A percentile compares a stretch with the other conserved stretches of the same genome.
Conservation (phyloP, 208 protist species). For the Angomonas deanei region DNA sequence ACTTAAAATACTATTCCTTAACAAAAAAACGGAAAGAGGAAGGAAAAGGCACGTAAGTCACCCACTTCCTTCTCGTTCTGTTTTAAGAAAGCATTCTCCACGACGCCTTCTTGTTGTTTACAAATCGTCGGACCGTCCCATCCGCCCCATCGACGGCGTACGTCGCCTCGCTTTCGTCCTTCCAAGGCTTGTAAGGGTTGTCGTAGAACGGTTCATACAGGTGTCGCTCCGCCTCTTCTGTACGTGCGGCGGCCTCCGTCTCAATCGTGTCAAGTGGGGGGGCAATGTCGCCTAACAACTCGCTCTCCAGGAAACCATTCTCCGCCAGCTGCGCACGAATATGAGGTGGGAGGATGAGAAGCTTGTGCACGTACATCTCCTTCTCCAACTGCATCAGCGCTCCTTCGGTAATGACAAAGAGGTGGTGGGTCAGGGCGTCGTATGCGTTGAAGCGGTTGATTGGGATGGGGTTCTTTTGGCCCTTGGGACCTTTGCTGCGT, state of each 20-base stretch:
- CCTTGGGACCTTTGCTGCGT: slow-evolving; percentile 73
- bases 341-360: slow-evolving; percentile 80
- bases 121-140: slow-evolving; percentile 63
- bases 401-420: slow-evolving; percentile 85
- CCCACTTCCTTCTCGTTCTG: too few relatives aligned
- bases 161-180: slow-evolving; percentile 65
- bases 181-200: slow-evolving; percentile 84
- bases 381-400: slow-evolving; percentile 85
- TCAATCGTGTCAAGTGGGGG: slow-evolving; percentile 69
- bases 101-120: slow-evolving; percentile 65
- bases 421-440: slow-evolving; percentile 79
- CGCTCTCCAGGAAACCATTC: slow-evolving; percentile 57
- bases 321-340: slow-evolving; percentile 85
- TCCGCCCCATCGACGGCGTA: slow-evolving; percentile 82
- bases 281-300: slow-evolving; percentile 62
- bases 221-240: slow-evolving; percentile 72
- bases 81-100: slow-evolving; percentile 82
- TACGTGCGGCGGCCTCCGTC: slow-evolving; percentile 79
- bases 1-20: not conserved
- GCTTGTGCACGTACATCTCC: slow-evolving; percentile 83
- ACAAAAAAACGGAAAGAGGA: not conserved
- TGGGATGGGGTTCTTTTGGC: slow-evolving; percentile 88
- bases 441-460: slow-evolving; percentile 90
- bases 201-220: slow-evolving; percentile 81
- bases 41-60: not conserved